Percentiles rank a stretch among this genome's conserved stretches.
phyloP scores from a whole-genome alignment of 2,329 filamentous ascomycete species.

The Epichloe sibirici region DNA sequence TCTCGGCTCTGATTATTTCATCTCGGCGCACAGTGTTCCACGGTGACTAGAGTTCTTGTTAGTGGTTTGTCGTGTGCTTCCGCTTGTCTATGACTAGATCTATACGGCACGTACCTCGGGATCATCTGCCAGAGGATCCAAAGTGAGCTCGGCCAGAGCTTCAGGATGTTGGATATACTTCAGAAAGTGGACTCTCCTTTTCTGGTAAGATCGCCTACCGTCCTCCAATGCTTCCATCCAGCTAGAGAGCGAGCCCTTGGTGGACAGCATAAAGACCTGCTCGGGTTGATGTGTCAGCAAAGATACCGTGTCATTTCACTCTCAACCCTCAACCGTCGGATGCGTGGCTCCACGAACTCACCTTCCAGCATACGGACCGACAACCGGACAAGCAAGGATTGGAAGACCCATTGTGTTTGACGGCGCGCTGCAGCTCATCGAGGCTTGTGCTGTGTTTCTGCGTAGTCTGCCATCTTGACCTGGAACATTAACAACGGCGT shows the following conservation, averaged over 20 bases:
- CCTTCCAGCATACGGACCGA: slow-evolving; percentile 90
- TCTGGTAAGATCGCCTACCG: slow-evolving; percentile 61
- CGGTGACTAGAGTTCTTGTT: slow-evolving; percentile 49
- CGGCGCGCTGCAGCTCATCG: slow-evolving; percentile 50
- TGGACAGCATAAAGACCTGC: slow-evolving; percentile 71
- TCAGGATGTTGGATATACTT: slow-evolving; percentile 77
- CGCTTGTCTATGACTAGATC: background rate
- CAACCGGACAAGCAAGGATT: slow-evolving; percentile 61
- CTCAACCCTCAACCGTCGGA: background rate
- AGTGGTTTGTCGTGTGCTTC: background rate
- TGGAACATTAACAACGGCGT: slow-evolving; percentile 18
- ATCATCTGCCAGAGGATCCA: slow-evolving; percentile 82
- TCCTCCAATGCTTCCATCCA: slow-evolving; percentile 59
- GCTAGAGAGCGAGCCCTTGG: slow-evolving; percentile 47
- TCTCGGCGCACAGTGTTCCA: slow-evolving; percentile 83
- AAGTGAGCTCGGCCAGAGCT: slow-evolving; percentile 53
- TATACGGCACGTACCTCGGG: slow-evolving; percentile 32
- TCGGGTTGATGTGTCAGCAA: slow-evolving; percentile 7
- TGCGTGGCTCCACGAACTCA: slow-evolving; percentile 17
- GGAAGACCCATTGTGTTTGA: slow-evolving; percentile 44
- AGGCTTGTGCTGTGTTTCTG: slow-evolving; percentile 45
- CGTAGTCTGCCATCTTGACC: slow-evolving; percentile 56
- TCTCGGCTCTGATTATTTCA: slow-evolving; percentile 74
- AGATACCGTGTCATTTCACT: background rate
- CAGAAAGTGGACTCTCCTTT: slow-evolving; percentile 61